Conservation (phyloP, 1,139 yeast species). For the Hyphopichia burtonii region DNA sequence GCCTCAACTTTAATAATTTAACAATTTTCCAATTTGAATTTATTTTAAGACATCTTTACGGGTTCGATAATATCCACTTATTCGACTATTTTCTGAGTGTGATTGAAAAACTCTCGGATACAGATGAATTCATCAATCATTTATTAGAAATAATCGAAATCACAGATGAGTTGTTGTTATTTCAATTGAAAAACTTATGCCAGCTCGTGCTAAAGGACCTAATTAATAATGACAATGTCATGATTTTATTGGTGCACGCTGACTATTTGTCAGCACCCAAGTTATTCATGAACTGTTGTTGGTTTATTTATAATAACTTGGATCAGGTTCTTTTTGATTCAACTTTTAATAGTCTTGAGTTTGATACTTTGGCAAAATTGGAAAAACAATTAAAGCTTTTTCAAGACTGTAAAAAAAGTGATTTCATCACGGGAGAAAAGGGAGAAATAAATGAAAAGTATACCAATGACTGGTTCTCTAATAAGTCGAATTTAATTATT, state of each 20-base stretch:
- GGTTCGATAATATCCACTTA: constrained; percentile 43
- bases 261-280: constrained; percentile 51
- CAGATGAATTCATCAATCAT: constrained; percentile 51
- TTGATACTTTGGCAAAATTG: constrained; percentile 24
- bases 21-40: constrained; percentile 44
- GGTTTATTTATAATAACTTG: constrained; percentile 68
- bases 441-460: constrained; percentile 14
- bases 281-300: constrained; percentile 58
- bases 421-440: constrained; percentile 15
- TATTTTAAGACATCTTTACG: constrained; percentile 59
- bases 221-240: constrained; percentile 61
- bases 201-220: constrained; percentile 63
- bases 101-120: constrained; percentile 17
- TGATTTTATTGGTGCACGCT: constrained; percentile 55
- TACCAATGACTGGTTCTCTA: constrained; percentile 18
- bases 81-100: constrained; percentile 36
- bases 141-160: constrained; percentile 60
- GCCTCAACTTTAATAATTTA: constrained; percentile 47
- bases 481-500: constrained; percentile 21
- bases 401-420: constrained; percentile 25
- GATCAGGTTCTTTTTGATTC: constrained; percentile 60
- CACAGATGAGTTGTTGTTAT: constrained; percentile 63
- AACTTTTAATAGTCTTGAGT: constrained; percentile 26
- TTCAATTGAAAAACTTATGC: constrained; percentile 58
- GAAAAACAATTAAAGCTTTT: constrained; percentile 29